phyloP scores from a whole-genome alignment of 768 basidiomycete species.

The Agaricus sinodeliciosus region DNA sequence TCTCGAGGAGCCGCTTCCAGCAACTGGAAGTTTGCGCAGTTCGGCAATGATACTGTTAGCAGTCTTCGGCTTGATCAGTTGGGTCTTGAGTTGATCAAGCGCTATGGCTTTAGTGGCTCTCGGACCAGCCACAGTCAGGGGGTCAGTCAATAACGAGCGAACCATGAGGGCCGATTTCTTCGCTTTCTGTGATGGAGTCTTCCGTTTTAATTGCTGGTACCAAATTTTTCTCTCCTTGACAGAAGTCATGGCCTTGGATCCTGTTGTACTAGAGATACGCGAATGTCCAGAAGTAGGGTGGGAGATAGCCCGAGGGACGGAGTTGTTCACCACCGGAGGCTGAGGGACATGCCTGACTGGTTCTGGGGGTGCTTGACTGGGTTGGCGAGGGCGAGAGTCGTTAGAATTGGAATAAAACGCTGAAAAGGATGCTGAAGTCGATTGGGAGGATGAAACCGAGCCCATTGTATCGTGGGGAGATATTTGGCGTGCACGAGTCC shows the following conservation, averaged over 20 bases:
- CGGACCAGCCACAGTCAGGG: constrained; percentile 26
- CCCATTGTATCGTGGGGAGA: not conserved
- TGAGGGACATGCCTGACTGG: not conserved
- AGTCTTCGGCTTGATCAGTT: constrained; percentile 57
- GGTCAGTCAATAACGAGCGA: constrained; percentile 65
- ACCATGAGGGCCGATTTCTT: constrained; percentile 56
- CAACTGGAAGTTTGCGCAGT: constrained; percentile 52
- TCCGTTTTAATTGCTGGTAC: constrained; percentile 10
- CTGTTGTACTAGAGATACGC: not conserved
- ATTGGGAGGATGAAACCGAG: not conserved
- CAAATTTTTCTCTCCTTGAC: not conserved
- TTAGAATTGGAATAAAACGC: not conserved
- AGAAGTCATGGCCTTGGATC: constrained; percentile 2
- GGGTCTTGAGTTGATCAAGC: constrained; percentile 57
- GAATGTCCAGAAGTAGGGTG: not conserved
- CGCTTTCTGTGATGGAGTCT: constrained; percentile 42
- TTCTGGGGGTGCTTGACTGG: not conserved
- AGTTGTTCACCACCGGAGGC: not conserved
- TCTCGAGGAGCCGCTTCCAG: constrained; percentile 22
- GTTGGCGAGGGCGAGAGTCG: not conserved
- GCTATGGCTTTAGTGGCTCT: constrained; percentile 34
- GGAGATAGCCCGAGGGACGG: not conserved
- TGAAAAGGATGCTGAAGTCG: not conserved
- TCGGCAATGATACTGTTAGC: constrained; percentile 72
- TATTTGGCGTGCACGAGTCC: not conserved